Conservation (phyloP, 169 alveolate species). For the Perkinsus olseni region DNA sequence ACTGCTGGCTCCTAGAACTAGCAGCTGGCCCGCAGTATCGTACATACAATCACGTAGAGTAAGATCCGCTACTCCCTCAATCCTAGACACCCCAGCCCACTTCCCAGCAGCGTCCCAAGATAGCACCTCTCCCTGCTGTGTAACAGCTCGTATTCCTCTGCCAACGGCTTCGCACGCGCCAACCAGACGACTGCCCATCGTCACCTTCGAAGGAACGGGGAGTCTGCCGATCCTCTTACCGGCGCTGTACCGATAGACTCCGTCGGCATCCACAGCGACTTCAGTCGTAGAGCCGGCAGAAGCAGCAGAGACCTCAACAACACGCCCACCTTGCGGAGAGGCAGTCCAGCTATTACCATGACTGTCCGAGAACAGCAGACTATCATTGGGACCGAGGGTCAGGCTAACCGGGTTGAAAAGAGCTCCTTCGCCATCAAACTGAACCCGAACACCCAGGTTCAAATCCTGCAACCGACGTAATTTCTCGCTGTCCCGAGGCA, state of each 20-base stretch:
- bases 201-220: neutral
- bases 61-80: neutral
- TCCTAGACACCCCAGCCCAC: neutral
- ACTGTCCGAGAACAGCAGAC: neutral
- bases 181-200: neutral
- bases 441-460: slow-evolving; percentile 5
- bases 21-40: neutral
- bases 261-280: neutral
- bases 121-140: neutral
- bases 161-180: neutral
- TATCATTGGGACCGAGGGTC: neutral
- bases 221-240: neutral
- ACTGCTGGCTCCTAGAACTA: neutral
- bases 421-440: neutral
- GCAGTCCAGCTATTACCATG: neutral
- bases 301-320: neutral
- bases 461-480: neutral
- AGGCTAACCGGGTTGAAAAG: neutral
- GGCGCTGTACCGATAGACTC: neutral
- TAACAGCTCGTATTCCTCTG: neutral
- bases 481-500: neutral
- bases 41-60: neutral
- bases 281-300: neutral
- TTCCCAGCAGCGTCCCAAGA: neutral
- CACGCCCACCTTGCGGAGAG: neutral